Base-by-base conservation (phyloP, 495 filamentous ascomycete species). In the Lasiosphaeria ovina region DNA sequence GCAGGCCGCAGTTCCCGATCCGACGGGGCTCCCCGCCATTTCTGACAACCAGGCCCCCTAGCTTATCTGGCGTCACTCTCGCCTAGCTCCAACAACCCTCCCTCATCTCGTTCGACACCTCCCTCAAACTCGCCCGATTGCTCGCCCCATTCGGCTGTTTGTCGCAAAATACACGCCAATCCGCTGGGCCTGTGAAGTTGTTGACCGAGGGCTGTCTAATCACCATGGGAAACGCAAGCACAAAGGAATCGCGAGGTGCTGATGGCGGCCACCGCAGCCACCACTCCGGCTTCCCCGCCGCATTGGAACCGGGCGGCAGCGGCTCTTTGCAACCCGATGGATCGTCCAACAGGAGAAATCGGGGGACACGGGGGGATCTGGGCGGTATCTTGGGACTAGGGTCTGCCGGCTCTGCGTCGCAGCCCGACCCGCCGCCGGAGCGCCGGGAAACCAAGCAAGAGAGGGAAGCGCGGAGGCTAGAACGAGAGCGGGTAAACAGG, bases 371-470 rank as follows among this genome's bases (percentile, higher is more conserved):
- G 7, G 70, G 62, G 8, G 71, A 74, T 51, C 51, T 72, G 16
- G 66, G 62, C 2, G 65, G 62, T 0, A 56, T 74, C 11, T 35
- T 72, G 24, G 66, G 68, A 1, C 34, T 71, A 24, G 62, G 57
- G 1, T 17, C 64, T 1, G 64, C 54, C 7, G 65, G 62, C 56
- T 70, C 69, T 3, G 56, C 66, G 34, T 68, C 70, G 6, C 62
- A 67, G 11, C 24, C 63, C 3, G 67, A 72, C 6, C 69, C 66
- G 6, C 76, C 74, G 6, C 74, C 76, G 32, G 81, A 85, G 62
- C 83, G 87, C 48, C 79, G 89, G 58, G 94, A 97, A 72, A 97
- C 91, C 10, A 95, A 88, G 74, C 91, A 93, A 69, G 94, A 97
- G 71, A 83, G 90, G 57, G 94, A 98, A 72, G 89, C 89, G 8